These are phyloP conservation scores for Teratosphaeriaceae sp. DNA, from an alignment of 2,329 filamentous ascomycete genomes.

Conservation along the genomic window DNA sequence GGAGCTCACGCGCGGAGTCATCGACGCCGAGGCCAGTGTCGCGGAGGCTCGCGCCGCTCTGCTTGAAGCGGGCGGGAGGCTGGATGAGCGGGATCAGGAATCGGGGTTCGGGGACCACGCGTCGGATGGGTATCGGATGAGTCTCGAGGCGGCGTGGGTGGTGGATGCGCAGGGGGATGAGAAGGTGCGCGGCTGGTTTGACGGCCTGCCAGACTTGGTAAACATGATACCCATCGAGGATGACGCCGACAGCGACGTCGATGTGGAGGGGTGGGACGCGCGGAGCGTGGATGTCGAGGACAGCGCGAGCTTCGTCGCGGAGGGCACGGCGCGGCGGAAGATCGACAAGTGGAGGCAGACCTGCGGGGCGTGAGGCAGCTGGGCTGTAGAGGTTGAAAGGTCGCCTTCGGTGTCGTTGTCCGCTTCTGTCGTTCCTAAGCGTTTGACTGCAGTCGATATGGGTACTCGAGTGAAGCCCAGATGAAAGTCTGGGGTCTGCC, in stretches of 20 bases:
- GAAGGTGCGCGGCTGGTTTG: neutral
- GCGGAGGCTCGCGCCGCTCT: slow-evolving; percentile 7
- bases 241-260: too few species aligned
- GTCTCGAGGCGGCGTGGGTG: neutral
- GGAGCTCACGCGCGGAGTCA: slow-evolving; percentile 13
- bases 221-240: too few species aligned
- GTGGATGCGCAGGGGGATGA: neutral
- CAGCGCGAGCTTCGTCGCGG: slow-evolving; percentile 16
- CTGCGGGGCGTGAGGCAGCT: neutral
- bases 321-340: slow-evolving; percentile 10
- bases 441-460: too few species aligned
- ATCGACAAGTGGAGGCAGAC: slow-evolving; percentile 15
- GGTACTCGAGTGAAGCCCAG: too few species aligned
- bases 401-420: neutral
- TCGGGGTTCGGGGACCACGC: slow-evolving; percentile 14
- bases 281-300: slow-evolving; percentile 11
- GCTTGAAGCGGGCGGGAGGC: slow-evolving; percentile 8
- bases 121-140: slow-evolving; percentile 12
- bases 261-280: neutral
- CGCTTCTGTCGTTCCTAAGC: too few species aligned
- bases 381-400: neutral
- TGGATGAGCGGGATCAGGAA: slow-evolving; percentile 7
- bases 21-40: slow-evolving; percentile 15
- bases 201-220: neutral
- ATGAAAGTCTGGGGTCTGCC: too few species aligned